phyloP scores from a whole-genome alignment of 768 basidiomycete genomes.

The Suillus subalutaceus region DNA sequence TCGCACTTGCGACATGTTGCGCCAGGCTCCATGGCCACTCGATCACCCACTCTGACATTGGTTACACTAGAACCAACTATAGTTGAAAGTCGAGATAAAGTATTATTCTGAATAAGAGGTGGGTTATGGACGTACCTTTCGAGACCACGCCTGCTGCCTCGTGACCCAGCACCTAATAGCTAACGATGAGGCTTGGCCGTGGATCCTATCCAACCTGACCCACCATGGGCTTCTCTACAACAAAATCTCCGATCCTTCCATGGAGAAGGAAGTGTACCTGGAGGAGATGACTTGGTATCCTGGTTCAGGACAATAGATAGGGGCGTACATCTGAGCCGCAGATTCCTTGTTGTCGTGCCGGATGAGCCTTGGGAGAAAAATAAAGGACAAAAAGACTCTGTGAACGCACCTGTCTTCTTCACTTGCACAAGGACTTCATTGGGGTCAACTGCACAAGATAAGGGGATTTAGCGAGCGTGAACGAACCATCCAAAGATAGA shows the following conservation, averaged over 20 bases:
- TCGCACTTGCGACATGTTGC: constrained; percentile 83
- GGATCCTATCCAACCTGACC: constrained; percentile 13
- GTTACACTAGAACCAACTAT: constrained; percentile 78
- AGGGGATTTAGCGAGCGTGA: constrained; percentile 14
- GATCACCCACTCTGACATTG: constrained; percentile 77
- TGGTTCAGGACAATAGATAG: constrained; percentile 14
- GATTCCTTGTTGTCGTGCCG: constrained; percentile 57
- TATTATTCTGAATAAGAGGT: neutral
- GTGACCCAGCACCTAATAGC: constrained; percentile 84
- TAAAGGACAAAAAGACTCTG: constrained; percentile 4
- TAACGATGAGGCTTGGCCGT: constrained; percentile 1
- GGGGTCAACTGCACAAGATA: constrained; percentile 50
- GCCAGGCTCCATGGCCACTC: constrained; percentile 92
- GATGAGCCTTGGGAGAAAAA: constrained; percentile 14
- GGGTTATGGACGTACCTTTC: constrained; percentile 48
- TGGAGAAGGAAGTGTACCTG: constrained; percentile 82
- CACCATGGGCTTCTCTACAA: constrained; percentile 83
- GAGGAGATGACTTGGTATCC: constrained; percentile 9
- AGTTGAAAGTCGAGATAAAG: constrained; percentile 1
- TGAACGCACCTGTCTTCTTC: constrained; percentile 80
- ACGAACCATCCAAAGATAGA: constrained; percentile 6
- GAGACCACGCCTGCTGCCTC: constrained; percentile 84
- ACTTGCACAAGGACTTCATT: constrained; percentile 87
- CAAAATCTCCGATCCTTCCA: constrained; percentile 79
- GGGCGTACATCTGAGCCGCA: constrained; percentile 82